A percentile compares a stretch with the other conserved stretches of the same genome.
Conservation (phyloP, 2,329 filamentous ascomycete species). For the Neoascochyta sp. region DNA sequence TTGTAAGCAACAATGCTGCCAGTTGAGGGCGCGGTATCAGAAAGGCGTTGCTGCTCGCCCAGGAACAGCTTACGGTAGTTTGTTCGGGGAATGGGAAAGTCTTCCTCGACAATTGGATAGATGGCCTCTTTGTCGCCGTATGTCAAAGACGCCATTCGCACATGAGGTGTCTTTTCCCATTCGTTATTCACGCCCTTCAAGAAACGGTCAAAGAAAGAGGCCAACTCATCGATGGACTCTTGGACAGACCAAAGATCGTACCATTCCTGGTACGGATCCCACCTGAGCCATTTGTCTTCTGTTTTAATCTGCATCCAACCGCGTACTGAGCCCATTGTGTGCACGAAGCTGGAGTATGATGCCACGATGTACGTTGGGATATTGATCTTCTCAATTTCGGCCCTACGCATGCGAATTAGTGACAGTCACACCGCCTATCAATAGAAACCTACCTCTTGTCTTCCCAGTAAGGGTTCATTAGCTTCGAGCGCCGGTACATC, state of each 20-base stretch:
- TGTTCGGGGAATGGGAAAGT: conserved; percentile 16
- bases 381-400: conserved; percentile 18
- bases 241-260: conserved; percentile 15
- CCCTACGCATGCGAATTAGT: too few relatives aligned
- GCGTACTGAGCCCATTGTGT: conserved; percentile 18
- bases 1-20: conserved; percentile 11
- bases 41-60: conserved; percentile 7
- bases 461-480: conserved; percentile 19
- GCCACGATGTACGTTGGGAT: conserved; percentile 17
- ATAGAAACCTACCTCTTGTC: conserved; percentile 24
- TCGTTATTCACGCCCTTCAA: conserved; percentile 44
- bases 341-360: conserved; percentile 13
- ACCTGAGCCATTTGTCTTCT: conserved; percentile 21
- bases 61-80: conserved; percentile 11
- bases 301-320: conserved; percentile 14
- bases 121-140: conserved; percentile 17
- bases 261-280: conserved; percentile 19
- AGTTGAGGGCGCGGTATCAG: conserved; percentile 1
- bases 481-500: conserved; percentile 41
- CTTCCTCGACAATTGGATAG: conserved; percentile 12
- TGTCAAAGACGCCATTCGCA: conserved; percentile 42
- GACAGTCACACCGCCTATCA: too few relatives aligned
- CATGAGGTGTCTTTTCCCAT: conserved; percentile 47
- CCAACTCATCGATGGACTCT: conserved; percentile 12
- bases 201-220: conserved; percentile 47